These are phyloP conservation scores for Phaseolus coccineus DNA, from an alignment of 331 rosid genomes.

Conservation along the genomic window DNA sequence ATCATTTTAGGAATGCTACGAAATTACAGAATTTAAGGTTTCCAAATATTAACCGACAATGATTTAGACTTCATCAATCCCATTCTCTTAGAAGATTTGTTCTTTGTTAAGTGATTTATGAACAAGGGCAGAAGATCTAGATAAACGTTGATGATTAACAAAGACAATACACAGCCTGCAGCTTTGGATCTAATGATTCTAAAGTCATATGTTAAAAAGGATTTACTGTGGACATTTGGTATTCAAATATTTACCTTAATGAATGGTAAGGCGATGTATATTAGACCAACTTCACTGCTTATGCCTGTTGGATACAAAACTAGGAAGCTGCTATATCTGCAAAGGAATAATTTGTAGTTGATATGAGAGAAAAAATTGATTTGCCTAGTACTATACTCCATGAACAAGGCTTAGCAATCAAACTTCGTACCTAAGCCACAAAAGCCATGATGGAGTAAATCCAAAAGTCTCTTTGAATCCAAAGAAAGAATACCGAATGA, in stretches of 20 bases:
- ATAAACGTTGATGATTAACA: neutral
- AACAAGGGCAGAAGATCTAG: neutral
- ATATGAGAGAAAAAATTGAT: slow-evolving; percentile 8
- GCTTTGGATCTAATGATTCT: slow-evolving; percentile 12
- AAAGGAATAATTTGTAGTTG: slow-evolving; percentile 30
- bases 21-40: slow-evolving; percentile 15
- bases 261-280: slow-evolving; percentile 67
- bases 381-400: slow-evolving; percentile 3
- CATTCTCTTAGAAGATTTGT: neutral
- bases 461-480: slow-evolving; percentile 85
- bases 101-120: neutral
- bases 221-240: neutral
- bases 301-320: slow-evolving; percentile 75
- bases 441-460: slow-evolving; percentile 80
- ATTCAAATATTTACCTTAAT: slow-evolving; percentile 62
- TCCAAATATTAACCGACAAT: slow-evolving; percentile 17
- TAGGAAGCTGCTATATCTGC: slow-evolving; percentile 82
- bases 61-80: neutral
- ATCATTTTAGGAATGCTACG: slow-evolving; percentile 11
- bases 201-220: neutral
- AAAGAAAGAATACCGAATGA: slow-evolving; percentile 80
- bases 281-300: slow-evolving; percentile 78
- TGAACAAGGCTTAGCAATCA: slow-evolving; percentile 12
- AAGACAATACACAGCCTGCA: neutral
- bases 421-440: slow-evolving; percentile 81